These are phyloP conservation scores for Tricholoma bakamatsutake DNA, from an alignment of 768 basidiomycete species.

Conservation along the genomic window DNA sequence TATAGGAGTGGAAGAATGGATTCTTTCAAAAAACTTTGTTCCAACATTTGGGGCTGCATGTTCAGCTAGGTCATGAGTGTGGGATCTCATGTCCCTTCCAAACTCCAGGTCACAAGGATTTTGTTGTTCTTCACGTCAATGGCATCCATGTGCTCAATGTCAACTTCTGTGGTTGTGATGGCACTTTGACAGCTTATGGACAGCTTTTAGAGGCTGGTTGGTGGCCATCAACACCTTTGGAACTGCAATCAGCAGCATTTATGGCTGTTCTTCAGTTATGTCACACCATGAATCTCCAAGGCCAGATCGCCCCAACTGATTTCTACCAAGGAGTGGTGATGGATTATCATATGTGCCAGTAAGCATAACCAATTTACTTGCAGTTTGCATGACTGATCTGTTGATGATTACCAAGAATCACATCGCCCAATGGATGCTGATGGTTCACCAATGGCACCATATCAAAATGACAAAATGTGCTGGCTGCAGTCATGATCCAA, in stretches of 20 bases:
- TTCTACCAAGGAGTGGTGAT: conserved; percentile 11
- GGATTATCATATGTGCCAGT: too few relatives aligned
- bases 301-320: conserved; percentile 11
- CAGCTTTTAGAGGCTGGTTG: conserved; percentile 16
- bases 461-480: too few relatives aligned
- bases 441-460: too few relatives aligned
- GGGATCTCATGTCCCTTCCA: conserved; percentile 7
- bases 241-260: conserved; percentile 16
- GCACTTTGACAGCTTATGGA: background rate
- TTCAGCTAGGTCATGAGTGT: conserved; percentile 17
- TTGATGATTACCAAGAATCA: too few relatives aligned
- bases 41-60: conserved; percentile 4
- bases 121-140: conserved; percentile 17
- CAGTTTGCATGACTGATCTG: too few relatives aligned
- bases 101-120: conserved; percentile 4
- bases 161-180: conserved; percentile 16
- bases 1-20: conserved; percentile 14
- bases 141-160: conserved; percentile 15
- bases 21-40: conserved; percentile 10
- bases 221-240: conserved; percentile 16
- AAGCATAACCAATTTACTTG: too few relatives aligned
- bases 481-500: too few relatives aligned
- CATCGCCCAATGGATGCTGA: too few relatives aligned
- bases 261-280: conserved; percentile 14
- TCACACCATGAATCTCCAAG: conserved; percentile 15